Evolutionary conservation across 768 basidiomycete species (phyloP).

Genomic region (Mrakia blollopis): DNA sequence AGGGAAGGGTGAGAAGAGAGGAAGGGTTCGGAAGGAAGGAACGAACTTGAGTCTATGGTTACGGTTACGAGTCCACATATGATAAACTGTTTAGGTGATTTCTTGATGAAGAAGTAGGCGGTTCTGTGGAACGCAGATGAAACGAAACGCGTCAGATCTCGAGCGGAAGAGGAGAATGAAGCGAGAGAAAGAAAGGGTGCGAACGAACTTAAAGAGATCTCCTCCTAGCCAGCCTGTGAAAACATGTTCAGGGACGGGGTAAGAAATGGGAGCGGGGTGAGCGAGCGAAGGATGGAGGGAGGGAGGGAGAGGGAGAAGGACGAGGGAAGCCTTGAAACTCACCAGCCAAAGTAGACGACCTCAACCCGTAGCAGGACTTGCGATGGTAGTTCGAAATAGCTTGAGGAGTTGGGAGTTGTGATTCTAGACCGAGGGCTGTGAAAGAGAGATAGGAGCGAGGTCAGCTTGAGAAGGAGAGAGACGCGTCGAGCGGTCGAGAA

Average conservation of each 20-base stretch:
- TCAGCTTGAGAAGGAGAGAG: background rate
- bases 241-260: background rate
- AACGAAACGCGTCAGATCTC: background rate
- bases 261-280: too few relatives aligned
- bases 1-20: too few relatives aligned
- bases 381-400: slow-evolving; percentile 26
- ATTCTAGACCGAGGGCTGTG: slow-evolving; percentile 25
- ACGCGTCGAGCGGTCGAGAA: background rate
- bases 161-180: background rate
- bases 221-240: slow-evolving; percentile 29
- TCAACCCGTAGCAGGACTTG: slow-evolving; percentile 21
- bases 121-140: background rate
- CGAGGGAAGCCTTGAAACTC: background rate
- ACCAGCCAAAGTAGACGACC: slow-evolving; percentile 23
- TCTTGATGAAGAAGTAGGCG: slow-evolving; percentile 28
- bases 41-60: slow-evolving; percentile 21
- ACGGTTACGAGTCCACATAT: slow-evolving; percentile 30
- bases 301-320: background rate
- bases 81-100: slow-evolving; percentile 20
- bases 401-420: slow-evolving; percentile 30
- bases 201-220: slow-evolving; percentile 26
- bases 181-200: background rate
- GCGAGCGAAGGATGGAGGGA: background rate
- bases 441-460: background rate
- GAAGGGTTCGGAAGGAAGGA: too few relatives aligned